Percentiles rank a stretch among this genome's conserved stretches.
Evolutionary conservation across 257 asterid species (phyloP).

Genomic region (Solanum pennellii): DNA sequence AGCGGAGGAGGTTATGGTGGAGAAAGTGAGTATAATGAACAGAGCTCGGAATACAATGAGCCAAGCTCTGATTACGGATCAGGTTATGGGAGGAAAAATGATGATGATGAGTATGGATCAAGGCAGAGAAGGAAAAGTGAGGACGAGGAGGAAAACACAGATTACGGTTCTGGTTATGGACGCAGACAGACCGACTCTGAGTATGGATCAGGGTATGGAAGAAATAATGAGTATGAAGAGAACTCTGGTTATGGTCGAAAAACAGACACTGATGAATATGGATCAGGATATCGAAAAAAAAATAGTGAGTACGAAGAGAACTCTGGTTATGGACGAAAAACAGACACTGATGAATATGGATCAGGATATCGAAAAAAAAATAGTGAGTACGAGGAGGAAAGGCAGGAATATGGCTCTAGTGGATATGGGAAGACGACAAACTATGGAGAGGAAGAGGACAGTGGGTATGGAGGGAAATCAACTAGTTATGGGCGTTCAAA

Average conservation of each 20-base stretch:
- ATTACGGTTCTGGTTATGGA: constrained; percentile 13
- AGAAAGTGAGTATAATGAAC: constrained; percentile 1
- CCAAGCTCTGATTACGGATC: background rate
- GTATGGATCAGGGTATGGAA: constrained; percentile 4
- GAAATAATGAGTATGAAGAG: constrained; percentile 3
- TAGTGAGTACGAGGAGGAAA: background rate
- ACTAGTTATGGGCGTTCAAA: constrained; percentile 1
- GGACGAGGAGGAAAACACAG: constrained; percentile 3
- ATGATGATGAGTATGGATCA: constrained; percentile 10
- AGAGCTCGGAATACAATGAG: background rate
- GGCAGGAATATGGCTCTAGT: background rate
- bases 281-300: background rate
- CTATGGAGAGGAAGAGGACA: constrained; percentile 14
- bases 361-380: background rate
- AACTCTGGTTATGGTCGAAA: background rate
- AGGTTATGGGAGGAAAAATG: constrained; percentile 19
- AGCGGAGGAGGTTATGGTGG: constrained; percentile 17
- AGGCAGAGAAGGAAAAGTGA: constrained; percentile 17
- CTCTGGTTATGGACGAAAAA: background rate
- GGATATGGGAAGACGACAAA: constrained; percentile 12
- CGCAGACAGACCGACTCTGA: background rate
- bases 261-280: background rate
- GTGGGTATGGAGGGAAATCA: background rate
- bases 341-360: background rate
- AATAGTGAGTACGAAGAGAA: background rate